A percentile compares a stretch with the other conserved stretches of the same genome.
These are phyloP conservation scores for Nicotiana undulata DNA, from an alignment of 257 asterid genomes.

Conservation along the genomic window DNA sequence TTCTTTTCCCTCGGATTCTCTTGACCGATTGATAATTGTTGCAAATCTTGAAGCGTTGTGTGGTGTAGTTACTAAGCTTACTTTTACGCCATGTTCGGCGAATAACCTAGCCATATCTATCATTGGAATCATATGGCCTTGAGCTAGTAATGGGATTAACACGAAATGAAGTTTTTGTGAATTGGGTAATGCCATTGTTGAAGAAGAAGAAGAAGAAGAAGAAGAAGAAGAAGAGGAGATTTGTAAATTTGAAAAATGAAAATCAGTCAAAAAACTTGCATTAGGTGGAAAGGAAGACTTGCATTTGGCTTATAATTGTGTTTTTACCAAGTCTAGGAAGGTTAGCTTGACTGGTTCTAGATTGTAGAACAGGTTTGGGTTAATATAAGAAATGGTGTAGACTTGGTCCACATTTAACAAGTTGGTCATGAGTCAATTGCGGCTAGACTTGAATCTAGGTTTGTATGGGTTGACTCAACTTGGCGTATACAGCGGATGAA, in stretches of 20 bases:
- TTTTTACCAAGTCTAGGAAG: background rate
- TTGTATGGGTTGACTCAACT: background rate
- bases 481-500: background rate
- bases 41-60: constrained; percentile 41
- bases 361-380: background rate
- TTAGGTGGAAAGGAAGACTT: background rate
- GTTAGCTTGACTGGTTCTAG: constrained; percentile 12
- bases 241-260: background rate
- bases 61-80: constrained; percentile 58
- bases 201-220: background rate
- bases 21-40: constrained; percentile 32
- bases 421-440: background rate
- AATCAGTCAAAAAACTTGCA: background rate
- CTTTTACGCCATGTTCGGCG: constrained; percentile 35
- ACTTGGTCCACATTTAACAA: background rate
- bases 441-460: background rate
- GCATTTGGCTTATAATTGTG: background rate
- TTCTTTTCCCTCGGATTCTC: constrained; percentile 20
- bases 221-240: too few species aligned
- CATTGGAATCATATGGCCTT: constrained; percentile 57
- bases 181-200: background rate
- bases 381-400: background rate
- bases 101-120: constrained; percentile 44
- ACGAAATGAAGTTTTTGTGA: constrained; percentile 23
- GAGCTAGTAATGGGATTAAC: constrained; percentile 27